Percentiles rank a stretch among this genome's conserved stretches.
phyloP scores from a whole-genome alignment of 768 basidiomycete species.

The Polyporus arcularius region DNA sequence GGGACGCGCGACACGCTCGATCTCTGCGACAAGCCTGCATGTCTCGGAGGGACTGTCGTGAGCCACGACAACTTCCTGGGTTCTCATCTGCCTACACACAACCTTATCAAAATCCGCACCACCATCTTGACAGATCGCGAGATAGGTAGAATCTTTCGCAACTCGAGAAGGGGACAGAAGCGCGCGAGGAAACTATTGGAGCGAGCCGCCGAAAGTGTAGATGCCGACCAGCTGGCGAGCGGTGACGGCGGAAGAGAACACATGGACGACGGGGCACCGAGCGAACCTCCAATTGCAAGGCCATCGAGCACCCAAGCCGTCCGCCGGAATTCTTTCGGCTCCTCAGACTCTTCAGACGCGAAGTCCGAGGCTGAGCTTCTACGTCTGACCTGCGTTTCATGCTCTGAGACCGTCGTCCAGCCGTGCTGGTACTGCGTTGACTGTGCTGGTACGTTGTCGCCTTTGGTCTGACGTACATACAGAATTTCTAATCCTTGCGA shows the following conservation, averaged over 20 bases:
- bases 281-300: not conserved
- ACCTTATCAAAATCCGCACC: constrained; percentile 21
- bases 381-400: constrained; percentile 7
- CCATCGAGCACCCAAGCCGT: not conserved
- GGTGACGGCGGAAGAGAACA: not conserved
- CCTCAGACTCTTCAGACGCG: not conserved
- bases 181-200: constrained; percentile 1
- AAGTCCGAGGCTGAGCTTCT: not conserved
- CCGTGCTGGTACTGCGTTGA: constrained; percentile 19
- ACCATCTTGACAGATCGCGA: constrained; percentile 15
- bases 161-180: not conserved
- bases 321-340: not conserved
- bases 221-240: not conserved
- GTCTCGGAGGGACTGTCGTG: not conserved
- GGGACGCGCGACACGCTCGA: constrained; percentile 17
- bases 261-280: not conserved
- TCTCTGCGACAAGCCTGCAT: constrained; percentile 23
- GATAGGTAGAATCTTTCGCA: constrained; percentile 11
- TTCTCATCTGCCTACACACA: constrained; percentile 18
- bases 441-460: constrained; percentile 1
- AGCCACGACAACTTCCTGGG: constrained; percentile 1
- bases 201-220: not conserved
- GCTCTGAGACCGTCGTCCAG: not conserved
- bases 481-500: no score
- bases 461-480: not conserved